phyloP scores from a whole-genome alignment of 208 protist genomes.

The Eutreptiella sp. region DNA sequence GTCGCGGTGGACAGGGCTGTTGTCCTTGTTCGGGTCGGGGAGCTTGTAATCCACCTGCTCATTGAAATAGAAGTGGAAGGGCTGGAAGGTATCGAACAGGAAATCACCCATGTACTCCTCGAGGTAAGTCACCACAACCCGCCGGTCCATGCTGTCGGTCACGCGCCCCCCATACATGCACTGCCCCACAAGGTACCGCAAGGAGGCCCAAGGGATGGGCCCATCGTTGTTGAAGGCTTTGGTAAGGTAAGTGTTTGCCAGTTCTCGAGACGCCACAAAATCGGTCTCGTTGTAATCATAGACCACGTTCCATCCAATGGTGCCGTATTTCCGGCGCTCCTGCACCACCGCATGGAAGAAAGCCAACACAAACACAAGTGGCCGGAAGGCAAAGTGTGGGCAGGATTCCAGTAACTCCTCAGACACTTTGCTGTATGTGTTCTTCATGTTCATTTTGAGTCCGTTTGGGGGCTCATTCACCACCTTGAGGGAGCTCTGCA shows the following conservation, averaged over 20 bases:
- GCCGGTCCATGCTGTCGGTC: constrained; percentile 93
- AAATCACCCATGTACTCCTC: constrained; percentile 99
- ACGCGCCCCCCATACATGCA: constrained; percentile 98
- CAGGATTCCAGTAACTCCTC: constrained; percentile 88
- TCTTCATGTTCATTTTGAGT: constrained; percentile 97
- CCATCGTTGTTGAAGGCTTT: constrained; percentile 89
- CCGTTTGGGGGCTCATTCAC: constrained; percentile 98
- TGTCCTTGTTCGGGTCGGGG: constrained; percentile 62
- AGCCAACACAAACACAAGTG: constrained; percentile 94
- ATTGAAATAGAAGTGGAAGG: constrained; percentile 94
- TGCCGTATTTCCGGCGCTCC: constrained; percentile 94
- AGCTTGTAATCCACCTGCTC: constrained; percentile 80
- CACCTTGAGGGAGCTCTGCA: constrained; percentile 93
- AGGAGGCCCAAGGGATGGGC: constrained; percentile 93
- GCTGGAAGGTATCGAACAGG: constrained; percentile 97
- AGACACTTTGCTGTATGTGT: constrained; percentile 88
- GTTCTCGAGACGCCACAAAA: constrained; percentile 91
- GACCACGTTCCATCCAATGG: constrained; percentile 97
- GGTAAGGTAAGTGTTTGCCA: constrained; percentile 93
- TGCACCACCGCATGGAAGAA: constrained; percentile 99
- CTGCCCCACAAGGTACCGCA: constrained; percentile 98
- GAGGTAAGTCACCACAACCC: constrained; percentile 96
- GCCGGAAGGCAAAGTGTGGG: constrained; percentile 87
- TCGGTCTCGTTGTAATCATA: constrained; percentile 99
- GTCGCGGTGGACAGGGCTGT: constrained; percentile 54